Evolutionary conservation across 495 filamentous ascomycete species (phyloP).

Genomic region (Immersiella caudata): DNA sequence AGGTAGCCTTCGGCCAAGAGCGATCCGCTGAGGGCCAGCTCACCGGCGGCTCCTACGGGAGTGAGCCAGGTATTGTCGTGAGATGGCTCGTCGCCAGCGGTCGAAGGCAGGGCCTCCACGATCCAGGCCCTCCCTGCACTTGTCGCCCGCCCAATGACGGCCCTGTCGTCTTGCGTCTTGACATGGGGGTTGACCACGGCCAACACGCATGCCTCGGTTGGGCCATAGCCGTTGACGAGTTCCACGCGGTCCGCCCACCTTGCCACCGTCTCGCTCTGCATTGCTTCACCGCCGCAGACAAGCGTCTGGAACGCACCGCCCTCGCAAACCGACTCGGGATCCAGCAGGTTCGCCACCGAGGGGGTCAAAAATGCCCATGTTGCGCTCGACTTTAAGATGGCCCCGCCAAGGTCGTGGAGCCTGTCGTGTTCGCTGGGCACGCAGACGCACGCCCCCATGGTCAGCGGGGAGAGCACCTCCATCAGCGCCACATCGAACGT

Average conservation of each 20-base stretch:
- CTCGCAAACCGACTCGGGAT: slow-evolving; percentile 27
- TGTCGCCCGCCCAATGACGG: slow-evolving; percentile 28
- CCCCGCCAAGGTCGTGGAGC: slow-evolving; percentile 26
- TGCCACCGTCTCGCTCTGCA: slow-evolving; percentile 37
- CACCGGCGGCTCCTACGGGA: slow-evolving; percentile 48
- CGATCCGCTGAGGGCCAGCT: slow-evolving; percentile 49
- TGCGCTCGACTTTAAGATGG: slow-evolving; percentile 30
- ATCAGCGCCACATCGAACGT: slow-evolving; percentile 61
- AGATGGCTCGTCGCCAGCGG: slow-evolving; percentile 8
- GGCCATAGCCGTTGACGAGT: slow-evolving; percentile 63
- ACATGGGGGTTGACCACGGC: slow-evolving; percentile 26
- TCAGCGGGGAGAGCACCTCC: slow-evolving; percentile 60
- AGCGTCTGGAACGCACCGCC: slow-evolving; percentile 34
- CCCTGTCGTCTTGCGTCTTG: slow-evolving; percentile 18
- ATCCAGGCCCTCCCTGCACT: slow-evolving; percentile 26
- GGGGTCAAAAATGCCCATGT: slow-evolving; percentile 34
- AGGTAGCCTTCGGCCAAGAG: slow-evolving; percentile 62
- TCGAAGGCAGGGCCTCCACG: slow-evolving; percentile 20
- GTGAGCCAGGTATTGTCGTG: slow-evolving; percentile 21
- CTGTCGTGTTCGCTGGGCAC: slow-evolving; percentile 61
- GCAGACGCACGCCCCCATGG: slow-evolving; percentile 64
- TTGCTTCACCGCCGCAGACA: slow-evolving; percentile 35
- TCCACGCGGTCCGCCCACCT: slow-evolving; percentile 58
- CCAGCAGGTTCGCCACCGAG: slow-evolving; percentile 32
- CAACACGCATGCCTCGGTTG: slow-evolving; percentile 37